Conservation (phyloP, 768 basidiomycete genomes). For the Suillus clintonianus region DNA sequence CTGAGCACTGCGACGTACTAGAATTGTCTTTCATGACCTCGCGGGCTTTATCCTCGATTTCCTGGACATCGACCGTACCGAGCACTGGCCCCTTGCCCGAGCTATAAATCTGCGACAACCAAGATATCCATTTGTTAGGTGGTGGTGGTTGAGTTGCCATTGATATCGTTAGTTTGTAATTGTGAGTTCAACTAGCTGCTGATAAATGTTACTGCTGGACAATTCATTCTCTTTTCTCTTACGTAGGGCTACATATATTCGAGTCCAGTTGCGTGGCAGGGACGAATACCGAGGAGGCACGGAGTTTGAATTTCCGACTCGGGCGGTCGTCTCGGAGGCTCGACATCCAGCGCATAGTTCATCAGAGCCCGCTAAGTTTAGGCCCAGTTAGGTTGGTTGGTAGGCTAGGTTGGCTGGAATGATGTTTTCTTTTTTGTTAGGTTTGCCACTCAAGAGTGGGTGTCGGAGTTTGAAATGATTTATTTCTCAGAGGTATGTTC, state of each 20-base stretch:
- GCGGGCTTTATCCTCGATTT: constrained; percentile 63
- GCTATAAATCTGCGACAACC: constrained; percentile 21
- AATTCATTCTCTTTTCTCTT: too few species aligned
- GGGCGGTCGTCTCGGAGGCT: too few species aligned
- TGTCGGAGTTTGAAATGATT: too few species aligned
- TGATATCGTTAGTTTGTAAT: background rate
- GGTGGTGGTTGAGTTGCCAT: constrained; percentile 13
- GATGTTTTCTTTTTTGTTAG: too few species aligned
- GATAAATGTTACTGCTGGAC: background rate
- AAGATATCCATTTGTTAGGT: constrained; percentile 19
- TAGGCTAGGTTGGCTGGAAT: too few species aligned
- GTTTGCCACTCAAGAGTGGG: too few species aligned
- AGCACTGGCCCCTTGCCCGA: constrained; percentile 33
- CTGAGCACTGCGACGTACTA: constrained; percentile 35
- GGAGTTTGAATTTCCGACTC: too few species aligned
- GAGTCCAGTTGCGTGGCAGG: background rate
- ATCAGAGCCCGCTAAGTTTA: too few species aligned
- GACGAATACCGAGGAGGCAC: too few species aligned
- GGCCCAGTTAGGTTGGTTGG: too few species aligned
- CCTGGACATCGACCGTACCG: constrained; percentile 62
- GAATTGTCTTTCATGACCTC: constrained; percentile 59
- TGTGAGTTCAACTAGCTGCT: background rate
- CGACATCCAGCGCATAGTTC: too few species aligned
- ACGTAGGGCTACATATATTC: background rate
- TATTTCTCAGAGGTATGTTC: too few species aligned